Percentiles rank a stretch among this genome's conserved stretches.
phyloP scores from a whole-genome alignment of 768 basidiomycete genomes.

The Suillus decipiens region DNA sequence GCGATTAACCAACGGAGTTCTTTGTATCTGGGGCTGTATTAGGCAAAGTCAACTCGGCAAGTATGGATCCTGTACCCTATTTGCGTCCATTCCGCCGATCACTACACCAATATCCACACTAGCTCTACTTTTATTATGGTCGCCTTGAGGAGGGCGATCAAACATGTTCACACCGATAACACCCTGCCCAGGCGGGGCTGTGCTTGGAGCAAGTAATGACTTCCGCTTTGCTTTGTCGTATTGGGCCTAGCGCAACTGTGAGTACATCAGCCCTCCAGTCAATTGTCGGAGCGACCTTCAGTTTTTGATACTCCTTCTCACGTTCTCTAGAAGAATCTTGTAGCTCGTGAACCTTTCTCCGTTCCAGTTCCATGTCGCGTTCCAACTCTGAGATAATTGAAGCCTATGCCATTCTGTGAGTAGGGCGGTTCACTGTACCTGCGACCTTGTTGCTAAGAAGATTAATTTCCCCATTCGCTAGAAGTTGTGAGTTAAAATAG shows the following conservation, averaged over 20 bases:
- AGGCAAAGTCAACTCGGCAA: conserved; percentile 4
- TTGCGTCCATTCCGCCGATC: conserved; percentile 66
- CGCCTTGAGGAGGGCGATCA: conserved; percentile 21
- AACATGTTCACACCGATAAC: conserved; percentile 17
- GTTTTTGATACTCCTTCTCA: conserved; percentile 86
- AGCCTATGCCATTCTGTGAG: conserved; percentile 1
- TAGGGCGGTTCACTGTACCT: conserved; percentile 40
- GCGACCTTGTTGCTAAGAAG: conserved; percentile 68
- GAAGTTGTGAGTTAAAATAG: not conserved
- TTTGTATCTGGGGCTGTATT: conserved; percentile 54
- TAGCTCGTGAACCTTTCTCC: conserved; percentile 69
- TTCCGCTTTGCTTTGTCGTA: conserved; percentile 85
- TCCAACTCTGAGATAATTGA: conserved; percentile 57
- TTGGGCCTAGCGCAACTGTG: conserved; percentile 50
- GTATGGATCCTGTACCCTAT: conserved; percentile 43
- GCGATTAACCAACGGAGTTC: conserved; percentile 65
- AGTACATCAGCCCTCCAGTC: not conserved
- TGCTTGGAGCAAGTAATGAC: conserved; percentile 58
- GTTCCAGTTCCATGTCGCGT: conserved; percentile 78
- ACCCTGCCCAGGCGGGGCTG: conserved; percentile 22
- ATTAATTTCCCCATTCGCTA: conserved; percentile 78
- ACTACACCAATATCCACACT: conserved; percentile 54
- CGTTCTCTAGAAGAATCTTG: conserved; percentile 75
- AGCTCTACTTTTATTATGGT: conserved; percentile 21
- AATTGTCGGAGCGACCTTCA: conserved; percentile 53